Evolutionary conservation across 805 yeast species (phyloP), one percentile per base, ranked within the genome.

Genomic region (Lipomyces yamanashiensis): DNA sequence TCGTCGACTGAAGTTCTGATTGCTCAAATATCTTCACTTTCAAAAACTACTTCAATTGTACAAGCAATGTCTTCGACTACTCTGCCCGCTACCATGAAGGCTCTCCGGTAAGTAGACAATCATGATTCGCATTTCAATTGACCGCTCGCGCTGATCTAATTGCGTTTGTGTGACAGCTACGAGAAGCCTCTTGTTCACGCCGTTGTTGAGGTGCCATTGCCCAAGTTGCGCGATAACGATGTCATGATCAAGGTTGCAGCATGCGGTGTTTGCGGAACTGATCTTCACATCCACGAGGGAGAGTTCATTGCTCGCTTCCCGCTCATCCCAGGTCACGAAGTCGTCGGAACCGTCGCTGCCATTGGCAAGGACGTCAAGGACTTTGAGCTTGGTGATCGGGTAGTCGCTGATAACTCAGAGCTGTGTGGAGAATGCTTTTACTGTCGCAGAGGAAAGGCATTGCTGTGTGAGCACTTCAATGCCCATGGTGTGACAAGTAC

Each of bases 11-110:
- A 28, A 5, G 28, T 28, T 28, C 28, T 28, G 5, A 28, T 5
- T 28, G 28, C 28, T 28, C 28, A 28, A 28, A 28, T 28, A 28
- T 28, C 28, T 28, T 28, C 28, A 2, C 28, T 28, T 28, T 5
- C 28, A 28, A 28, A 28, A 28, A 28, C 28, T 28, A 28, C 5
- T 3, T 28, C 76, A 40, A 40, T 76, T 77, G 75, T 78, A 76
- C 77, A 47, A 12, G 34, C 49, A 8, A 60, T 60, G 63, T 36
- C 67, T 19, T 12, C 61, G 9, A 21, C 15, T 17, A 28, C 57
- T 41, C 62, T 63, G 9, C 67, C 67, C 39, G 57, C 44, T 13
- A 56, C 67, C 17, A 63, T 63, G 67, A 63, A 63, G 58, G 67
- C 67, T 45, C 67, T 64, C 39, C 50, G 65, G 67, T 62, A 49